Evolutionary conservation across 2,329 filamentous ascomycete genomes (phyloP), one percentile per base, ranked within the genome.

Genomic region (Ramularia endophylla): DNA sequence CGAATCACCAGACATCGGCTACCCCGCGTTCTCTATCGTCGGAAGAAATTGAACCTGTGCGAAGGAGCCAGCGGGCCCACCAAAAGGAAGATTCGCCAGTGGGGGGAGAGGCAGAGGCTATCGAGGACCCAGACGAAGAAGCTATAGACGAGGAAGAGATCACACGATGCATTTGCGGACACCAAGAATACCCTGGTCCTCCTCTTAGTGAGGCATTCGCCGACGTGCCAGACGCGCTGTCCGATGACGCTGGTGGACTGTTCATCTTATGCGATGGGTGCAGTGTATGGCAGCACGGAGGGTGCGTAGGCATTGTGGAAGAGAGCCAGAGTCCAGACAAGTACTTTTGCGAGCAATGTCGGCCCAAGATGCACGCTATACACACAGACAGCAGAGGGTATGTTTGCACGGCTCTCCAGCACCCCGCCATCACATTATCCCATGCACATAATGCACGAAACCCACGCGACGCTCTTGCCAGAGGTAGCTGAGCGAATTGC

Each of bases 271-370:
- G 92, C 75, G 92, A 97, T 67, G 75, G 86, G 51, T 98, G 92
- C 73, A 94, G 94, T 63, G 92, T 97, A 50, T 98, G 90, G 92
- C 92, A 98, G 65, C 92, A 98, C 63, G 92, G 92, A 57, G 90
- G 89, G 46, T 98, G 92, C 61, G 90, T 98, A 45, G 90, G 92
- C 46, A 95, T 98, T 59, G 88, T 94, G 70, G 92, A 92, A 54
- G 90, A 95, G 65, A 83, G 86, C 54, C 83, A 85, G 63, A 90
- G 87, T 52, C 92, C 92, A 8, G 90, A 97, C 40, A 89, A 97
- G 65, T 98, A 98, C 70, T 98, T 92, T 62, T 98, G 92, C 68
- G 92, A 98, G 68, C 78, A 87, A 64, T 98, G 92, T 68, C 82
- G 85, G 52, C 88, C 88, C 61, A 88, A 95, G 62, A 75, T 94